Conservation (phyloP, 768 basidiomycete genomes). For the Phylloporus arenicola region DNA sequence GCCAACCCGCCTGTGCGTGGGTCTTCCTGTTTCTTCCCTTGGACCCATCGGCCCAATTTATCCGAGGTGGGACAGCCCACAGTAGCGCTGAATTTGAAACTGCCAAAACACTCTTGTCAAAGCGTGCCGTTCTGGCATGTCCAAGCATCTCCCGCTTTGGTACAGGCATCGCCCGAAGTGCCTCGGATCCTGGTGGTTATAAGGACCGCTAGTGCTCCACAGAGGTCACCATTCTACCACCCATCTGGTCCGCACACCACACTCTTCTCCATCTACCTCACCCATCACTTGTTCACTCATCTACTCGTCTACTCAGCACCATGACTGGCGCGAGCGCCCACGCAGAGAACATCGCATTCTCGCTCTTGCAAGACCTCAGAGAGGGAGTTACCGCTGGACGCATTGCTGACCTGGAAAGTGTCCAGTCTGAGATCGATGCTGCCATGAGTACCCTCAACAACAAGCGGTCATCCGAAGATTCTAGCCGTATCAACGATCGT, state of each 20-base stretch:
- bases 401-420: slow-evolving; percentile 2
- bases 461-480: neutral
- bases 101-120: slow-evolving; percentile 8
- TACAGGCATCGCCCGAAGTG: neutral
- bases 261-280: neutral
- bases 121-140: slow-evolving; percentile 4
- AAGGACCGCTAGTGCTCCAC: neutral
- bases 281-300: neutral
- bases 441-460: slow-evolving; percentile 8
- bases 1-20: neutral
- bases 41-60: neutral
- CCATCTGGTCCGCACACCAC: neutral
- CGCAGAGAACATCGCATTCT: slow-evolving; percentile 1
- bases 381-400: slow-evolving; percentile 6
- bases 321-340: slow-evolving; percentile 4
- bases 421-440: slow-evolving; percentile 7
- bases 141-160: slow-evolving; percentile 19
- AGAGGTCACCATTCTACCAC: neutral
- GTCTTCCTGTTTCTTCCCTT: neutral
- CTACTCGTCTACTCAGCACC: slow-evolving; percentile 1
- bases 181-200: slow-evolving; percentile 5
- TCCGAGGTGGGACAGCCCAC: slow-evolving; percentile 10
- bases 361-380: slow-evolving; percentile 9
- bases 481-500: neutral
- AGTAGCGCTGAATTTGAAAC: slow-evolving; percentile 6